These are phyloP conservation scores for Pythium rishiriense DNA, from an alignment of 352 stramenopile species.

Conservation along the genomic window DNA sequence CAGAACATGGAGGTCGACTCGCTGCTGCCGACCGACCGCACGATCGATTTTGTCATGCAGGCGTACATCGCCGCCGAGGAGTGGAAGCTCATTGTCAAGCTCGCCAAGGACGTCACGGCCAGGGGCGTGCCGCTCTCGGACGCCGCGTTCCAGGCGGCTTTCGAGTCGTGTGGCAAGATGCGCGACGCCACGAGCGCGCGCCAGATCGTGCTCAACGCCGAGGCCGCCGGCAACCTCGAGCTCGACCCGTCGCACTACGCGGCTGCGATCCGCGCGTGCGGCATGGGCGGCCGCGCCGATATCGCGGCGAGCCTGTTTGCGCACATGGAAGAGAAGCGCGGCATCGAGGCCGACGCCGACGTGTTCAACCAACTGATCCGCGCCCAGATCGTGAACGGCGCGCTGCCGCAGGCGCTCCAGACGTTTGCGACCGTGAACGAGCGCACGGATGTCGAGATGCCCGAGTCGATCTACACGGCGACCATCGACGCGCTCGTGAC, in stretches of 20 bases:
- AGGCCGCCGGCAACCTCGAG: conserved; percentile 23
- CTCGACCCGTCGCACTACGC: conserved; percentile 48
- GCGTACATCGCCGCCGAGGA: conserved; percentile 71
- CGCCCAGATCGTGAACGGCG: conserved; percentile 67
- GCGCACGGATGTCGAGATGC: conserved; percentile 40
- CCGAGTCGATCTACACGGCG: conserved; percentile 75
- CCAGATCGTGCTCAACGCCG: conserved; percentile 49
- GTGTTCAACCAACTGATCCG: conserved; percentile 78
- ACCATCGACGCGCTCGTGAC: conserved; percentile 72
- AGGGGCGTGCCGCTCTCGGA: conserved; percentile 60
- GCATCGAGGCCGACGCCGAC: conserved; percentile 42
- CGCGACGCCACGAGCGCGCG: conserved; percentile 49
- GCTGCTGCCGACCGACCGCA: conserved; percentile 59
- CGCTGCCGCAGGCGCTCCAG: conserved; percentile 71
- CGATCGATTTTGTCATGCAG: conserved; percentile 82
- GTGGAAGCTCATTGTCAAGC: conserved; percentile 56
- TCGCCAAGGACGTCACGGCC: conserved; percentile 41
- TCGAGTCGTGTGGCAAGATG: conserved; percentile 71
- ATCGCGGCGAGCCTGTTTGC: conserved; percentile 56
- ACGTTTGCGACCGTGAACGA: conserved; percentile 63
- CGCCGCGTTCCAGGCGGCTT: conserved; percentile 68
- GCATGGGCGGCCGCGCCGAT: conserved; percentile 59
- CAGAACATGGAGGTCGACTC: conserved; percentile 80
- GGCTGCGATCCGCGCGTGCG: conserved; percentile 62
- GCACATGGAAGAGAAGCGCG: conserved; percentile 59